Conservation (phyloP, 306 rosid species). For the Acacia crassicarpa region DNA sequence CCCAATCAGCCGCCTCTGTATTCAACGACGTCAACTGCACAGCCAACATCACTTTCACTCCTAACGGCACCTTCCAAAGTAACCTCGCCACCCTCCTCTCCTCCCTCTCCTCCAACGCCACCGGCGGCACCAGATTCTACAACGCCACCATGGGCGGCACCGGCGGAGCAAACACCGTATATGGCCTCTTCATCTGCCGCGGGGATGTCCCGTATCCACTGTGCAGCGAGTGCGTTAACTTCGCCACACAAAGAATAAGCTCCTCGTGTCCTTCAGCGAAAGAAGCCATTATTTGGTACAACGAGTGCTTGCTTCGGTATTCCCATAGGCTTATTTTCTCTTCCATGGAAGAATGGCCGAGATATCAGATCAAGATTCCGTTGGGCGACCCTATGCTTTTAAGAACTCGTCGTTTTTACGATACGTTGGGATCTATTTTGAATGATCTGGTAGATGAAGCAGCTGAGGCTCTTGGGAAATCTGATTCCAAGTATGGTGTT, state of each 20-base stretch:
- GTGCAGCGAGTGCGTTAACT: conserved; percentile 44
- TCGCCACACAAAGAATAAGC: conserved; percentile 31
- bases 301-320: conserved; percentile 45
- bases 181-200: conserved; percentile 53
- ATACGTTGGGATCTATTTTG: conserved; percentile 32
- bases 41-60: conserved; percentile 34
- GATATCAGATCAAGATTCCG: conserved; percentile 35
- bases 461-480: conserved; percentile 3
- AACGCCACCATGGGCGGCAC: conserved; percentile 28
- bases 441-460: conserved; percentile 28
- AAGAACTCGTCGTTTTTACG: conserved; percentile 22
- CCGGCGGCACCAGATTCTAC: conserved; percentile 34
- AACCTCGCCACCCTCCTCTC: conserved; percentile 43
- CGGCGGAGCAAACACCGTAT: conserved; percentile 2
- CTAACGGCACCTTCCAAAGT: conserved; percentile 34
- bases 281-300: conserved; percentile 51
- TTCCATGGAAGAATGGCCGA: conserved; percentile 33
- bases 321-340: conserved; percentile 36
- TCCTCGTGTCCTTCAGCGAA: conserved; percentile 25
- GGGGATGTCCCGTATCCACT: conserved; percentile 39
- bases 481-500: conserved; percentile 24
- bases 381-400: conserved; percentile 40
- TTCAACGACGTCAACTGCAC: conserved; percentile 46
- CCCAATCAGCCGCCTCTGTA: conserved; percentile 38
- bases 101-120: conserved; percentile 41